A percentile compares a stretch with the other conserved stretches of the same genome.
These are phyloP conservation scores for Brassica rapa DNA, from an alignment of 345 rosid genomes.

Conservation along the genomic window DNA sequence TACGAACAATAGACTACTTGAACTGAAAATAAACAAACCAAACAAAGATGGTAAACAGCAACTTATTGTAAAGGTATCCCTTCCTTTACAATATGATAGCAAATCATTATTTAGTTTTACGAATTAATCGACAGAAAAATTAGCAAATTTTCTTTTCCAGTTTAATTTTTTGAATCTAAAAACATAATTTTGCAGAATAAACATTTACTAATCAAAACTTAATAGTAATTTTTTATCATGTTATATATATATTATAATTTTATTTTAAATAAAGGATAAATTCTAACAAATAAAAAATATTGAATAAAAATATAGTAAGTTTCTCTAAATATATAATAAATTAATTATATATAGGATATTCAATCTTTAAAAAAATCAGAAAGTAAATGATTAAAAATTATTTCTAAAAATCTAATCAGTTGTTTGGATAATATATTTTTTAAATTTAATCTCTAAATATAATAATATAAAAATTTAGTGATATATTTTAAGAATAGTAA, in stretches of 20 bases:
- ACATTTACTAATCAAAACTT: neutral
- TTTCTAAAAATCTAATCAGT: too few species aligned
- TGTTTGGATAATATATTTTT: neutral
- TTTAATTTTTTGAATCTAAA: too few species aligned
- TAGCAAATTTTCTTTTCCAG: too few species aligned
- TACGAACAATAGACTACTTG: constrained; percentile 42
- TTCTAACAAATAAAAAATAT: neutral
- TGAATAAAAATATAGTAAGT: too few species aligned
- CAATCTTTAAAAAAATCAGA: neutral
- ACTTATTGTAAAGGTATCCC: neutral
- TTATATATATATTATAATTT: too few species aligned
- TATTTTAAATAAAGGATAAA: too few species aligned
- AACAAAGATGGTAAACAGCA: neutral
- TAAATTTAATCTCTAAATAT: too few species aligned
- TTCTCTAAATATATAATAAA: neutral
- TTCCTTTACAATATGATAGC: neutral
- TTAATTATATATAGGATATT: neutral
- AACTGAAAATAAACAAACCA: constrained; percentile 50
- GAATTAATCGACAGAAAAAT: neutral
- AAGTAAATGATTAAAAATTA: neutral
- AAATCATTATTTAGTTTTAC: neutral
- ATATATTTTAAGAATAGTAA: neutral
- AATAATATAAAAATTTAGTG: neutral
- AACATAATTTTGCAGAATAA: neutral
- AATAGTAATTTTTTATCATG: neutral